A percentile compares a stretch with the other conserved stretches of the same genome.
Conservation (phyloP, 768 basidiomycete species). For the Leucocoprinus sp. region DNA sequence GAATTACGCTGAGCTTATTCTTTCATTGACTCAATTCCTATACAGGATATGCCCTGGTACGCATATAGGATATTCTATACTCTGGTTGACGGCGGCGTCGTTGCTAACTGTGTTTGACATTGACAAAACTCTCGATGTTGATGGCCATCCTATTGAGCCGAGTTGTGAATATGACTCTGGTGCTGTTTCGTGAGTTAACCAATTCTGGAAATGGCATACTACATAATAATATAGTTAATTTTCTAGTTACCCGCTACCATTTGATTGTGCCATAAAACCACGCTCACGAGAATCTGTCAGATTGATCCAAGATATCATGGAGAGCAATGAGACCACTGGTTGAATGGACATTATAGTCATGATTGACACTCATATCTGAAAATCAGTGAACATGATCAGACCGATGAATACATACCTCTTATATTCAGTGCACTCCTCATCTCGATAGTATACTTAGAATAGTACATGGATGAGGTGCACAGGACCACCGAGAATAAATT, state of each 20-base stretch:
- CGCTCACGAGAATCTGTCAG: background rate
- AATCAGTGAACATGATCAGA: too few relatives aligned
- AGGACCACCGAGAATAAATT: constrained; percentile 8
- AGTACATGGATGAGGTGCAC: constrained; percentile 19
- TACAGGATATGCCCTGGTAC: constrained; percentile 5
- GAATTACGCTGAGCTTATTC: background rate
- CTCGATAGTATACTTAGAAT: constrained; percentile 24
- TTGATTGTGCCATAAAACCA: constrained; percentile 2
- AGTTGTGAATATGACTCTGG: constrained; percentile 18
- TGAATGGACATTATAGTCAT: too few relatives aligned
- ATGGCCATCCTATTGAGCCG: constrained; percentile 16
- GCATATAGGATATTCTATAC: constrained; percentile 1
- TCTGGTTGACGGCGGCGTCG: constrained; percentile 7
- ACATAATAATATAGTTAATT: background rate
- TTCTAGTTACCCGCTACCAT: background rate
- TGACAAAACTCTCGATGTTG: background rate
- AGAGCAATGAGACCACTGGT: background rate
- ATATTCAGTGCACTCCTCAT: too few relatives aligned
- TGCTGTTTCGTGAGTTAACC: constrained; percentile 20
- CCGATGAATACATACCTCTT: too few relatives aligned
- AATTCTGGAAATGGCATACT: background rate
- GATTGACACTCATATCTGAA: too few relatives aligned
- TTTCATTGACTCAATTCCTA: background rate
- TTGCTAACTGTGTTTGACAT: constrained; percentile 9
- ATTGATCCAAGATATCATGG: background rate